phyloP scores from a whole-genome alignment of 768 basidiomycete species.

The Russula earlei region DNA sequence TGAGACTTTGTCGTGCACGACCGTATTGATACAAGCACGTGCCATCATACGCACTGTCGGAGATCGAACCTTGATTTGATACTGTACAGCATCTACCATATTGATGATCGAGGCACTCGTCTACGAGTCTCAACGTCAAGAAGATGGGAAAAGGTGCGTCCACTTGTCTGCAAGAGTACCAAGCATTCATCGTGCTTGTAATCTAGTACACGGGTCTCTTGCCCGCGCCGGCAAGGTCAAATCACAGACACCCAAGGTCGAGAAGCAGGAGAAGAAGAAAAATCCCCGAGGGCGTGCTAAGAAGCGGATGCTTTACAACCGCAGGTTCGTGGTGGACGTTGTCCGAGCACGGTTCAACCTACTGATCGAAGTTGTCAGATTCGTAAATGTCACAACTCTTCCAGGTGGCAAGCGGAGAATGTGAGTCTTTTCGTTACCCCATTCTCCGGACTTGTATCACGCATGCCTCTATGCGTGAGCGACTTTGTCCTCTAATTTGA shows the following conservation, averaged over 20 bases:
- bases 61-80: slow-evolving; percentile 3
- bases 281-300: slow-evolving; percentile 93
- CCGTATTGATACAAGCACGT: too few species aligned
- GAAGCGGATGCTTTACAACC: slow-evolving; percentile 92
- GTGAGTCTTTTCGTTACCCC: slow-evolving; percentile 51
- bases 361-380: slow-evolving; percentile 34
- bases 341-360: background rate
- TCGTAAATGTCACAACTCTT: slow-evolving; percentile 87
- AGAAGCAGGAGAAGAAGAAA: slow-evolving; percentile 99
- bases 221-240: slow-evolving; percentile 99
- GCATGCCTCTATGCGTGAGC: slow-evolving; percentile 9
- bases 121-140: slow-evolving; percentile 16
- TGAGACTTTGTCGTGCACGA: too few species aligned
- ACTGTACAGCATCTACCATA: slow-evolving; percentile 9
- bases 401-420: slow-evolving; percentile 93
- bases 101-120: background rate
- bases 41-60: background rate
- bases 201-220: slow-evolving; percentile 92
- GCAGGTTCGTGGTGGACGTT: slow-evolving; percentile 54
- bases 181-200: background rate
- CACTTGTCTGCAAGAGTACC: background rate
- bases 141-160: slow-evolving; percentile 23
- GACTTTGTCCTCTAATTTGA: slow-evolving; percentile 39
- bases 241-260: slow-evolving; percentile 96
- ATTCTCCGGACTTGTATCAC: slow-evolving; percentile 1